Base-by-base conservation (phyloP, 1,139 yeast genomes). In the Spencermartinsiella ligniputridi region DNA sequence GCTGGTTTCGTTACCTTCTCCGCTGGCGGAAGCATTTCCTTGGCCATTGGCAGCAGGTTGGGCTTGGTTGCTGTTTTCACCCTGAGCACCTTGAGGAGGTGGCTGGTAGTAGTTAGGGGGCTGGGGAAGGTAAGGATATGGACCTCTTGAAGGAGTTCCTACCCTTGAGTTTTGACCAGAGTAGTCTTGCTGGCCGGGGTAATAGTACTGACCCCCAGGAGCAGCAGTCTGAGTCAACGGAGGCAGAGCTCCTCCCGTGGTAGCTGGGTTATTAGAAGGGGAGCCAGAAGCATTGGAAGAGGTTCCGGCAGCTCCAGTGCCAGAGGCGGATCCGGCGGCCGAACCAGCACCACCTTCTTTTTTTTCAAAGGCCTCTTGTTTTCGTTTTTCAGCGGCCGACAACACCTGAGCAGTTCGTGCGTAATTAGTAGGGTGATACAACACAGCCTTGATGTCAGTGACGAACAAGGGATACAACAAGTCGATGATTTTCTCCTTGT, bases 401-500 rank as follows among this genome's bases (percentile, higher is more conserved):
- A 61, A 48, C 20, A 60, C 62, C 44, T 59, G 62, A 36, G 64
- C 60, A 15, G 66, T 58, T n/a, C 64, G 55, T 11, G 58, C 57
- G 43, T 56, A 61, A 50, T 58, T 58, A 43, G 57, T 58, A 3
- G 69, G 69, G 49, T 66, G 68, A 53, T 65, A 66, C 39, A 66
- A 81, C 44, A 84, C 78, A 33, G 81, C 83, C 57, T 85, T 85
- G 57, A 88, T 87, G 64, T 89, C 95, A 52, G 86, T 78, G 37
- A 88, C 96, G 67, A 89, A 88, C 51, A 89, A 72, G 1, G 97
- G 97, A 62, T 87, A 89, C 53, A 90, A 74, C 53, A 83, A 64
- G 61, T 89, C 96, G 35, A 84, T 88, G 49, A 90, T 88, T 39
- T 87, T 83, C 66, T 90, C 97, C 55, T 86, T 74, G 67, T 86